Base-by-base conservation (phyloP, 2,329 filamentous ascomycete genomes). In the Colletotrichum kahawae region DNA sequence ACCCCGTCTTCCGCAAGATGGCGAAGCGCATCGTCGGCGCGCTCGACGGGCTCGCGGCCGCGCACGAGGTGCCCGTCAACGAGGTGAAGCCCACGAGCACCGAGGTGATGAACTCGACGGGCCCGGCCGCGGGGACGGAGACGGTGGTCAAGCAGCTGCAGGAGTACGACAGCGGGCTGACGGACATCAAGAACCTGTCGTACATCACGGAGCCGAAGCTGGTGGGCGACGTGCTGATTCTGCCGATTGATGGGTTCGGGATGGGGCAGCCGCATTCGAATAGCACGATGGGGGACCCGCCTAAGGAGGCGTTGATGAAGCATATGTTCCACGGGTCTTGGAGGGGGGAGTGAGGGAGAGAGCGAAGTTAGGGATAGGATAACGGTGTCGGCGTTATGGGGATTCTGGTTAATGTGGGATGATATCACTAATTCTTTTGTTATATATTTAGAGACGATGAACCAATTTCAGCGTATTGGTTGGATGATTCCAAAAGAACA, bases 31-130 rank as follows among this genome's bases (percentile, higher is more conserved):
- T 81, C 27, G 43, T 84, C 9, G 29, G 66, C 5, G 76, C 77
- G 10, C 69, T 83, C 2, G 73, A 78, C 18, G 74, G 76, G 5
- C 67, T 81, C 4, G 43, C 27, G 12, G 67, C 29, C 0, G n/a
- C 18, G 27, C 54, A 75, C 24, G 21, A 43, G 36, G 33, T n/a
- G 18, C 38, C 31, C 10, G 21, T 71, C 48, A 56, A 51, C 5
- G 18, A 78, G n/a, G 67, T 82, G 0, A 59, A 78, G 31, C 76
- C 78, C 10, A 77, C 75, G 21, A 82, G 77, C 59, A 66, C 78
- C 57, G 81, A 83, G 62, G 80, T 83, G 7, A 79, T 82, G 78
- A 82, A 79, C 71, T 79, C 80, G 43, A 82, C 82, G 5, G 82
- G 82, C 1, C 82, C 82, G 0, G 79, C 80, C 16, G 79, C 82